Base-by-base conservation (phyloP, 805 yeast species). In the Brettanomyces sp. region DNA sequence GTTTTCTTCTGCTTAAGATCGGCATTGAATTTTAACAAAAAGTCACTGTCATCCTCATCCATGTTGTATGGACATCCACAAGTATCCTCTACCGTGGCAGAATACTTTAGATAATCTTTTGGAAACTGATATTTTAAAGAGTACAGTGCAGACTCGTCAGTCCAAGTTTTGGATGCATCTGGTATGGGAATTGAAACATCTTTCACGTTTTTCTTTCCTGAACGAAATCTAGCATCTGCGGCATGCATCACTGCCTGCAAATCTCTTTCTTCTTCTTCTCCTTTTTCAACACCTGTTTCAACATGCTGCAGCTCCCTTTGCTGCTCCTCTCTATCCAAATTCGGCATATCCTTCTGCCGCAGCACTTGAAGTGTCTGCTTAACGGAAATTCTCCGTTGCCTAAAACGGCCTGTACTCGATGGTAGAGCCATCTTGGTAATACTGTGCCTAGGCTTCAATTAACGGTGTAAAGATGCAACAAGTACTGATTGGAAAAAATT, bases 201-300 rank as follows among this genome's bases (percentile, higher is more conserved):
- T 54, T 69, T 67, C 44, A 72, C 73, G n/a, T 39, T 28, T 18
- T 35, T 35, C 47, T 67, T 68, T 4, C 68, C 70, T 47, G 77
- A 77, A 47, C 78, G 67, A 18, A 85, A 74, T 3, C 82, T 80
- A 30, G 79, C 78, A 44, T 80, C 82, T 2, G 88, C 79, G 12
- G 91, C 91, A 64, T 81, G 80, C 52, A 93, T 82, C 43, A 90
- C 96, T 51, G 84, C 87, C 62, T 91, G 95, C 51, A 93, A 72
- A 76, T 93, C 99, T 38, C 86, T 93, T 64, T 93, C 99, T 56
- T 88, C 95, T 65, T 93, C 99, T 65, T 93, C 99, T 54, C 85
- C 88, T 62, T 93, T 93, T 59, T 93, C 99, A 38, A 93, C 99
- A 66, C 99, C 99, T 5, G 98, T 91, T 57, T 93, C 99, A 39